Conservation (phyloP, 1,139 yeast species). For the Suhomyces taliae region DNA sequence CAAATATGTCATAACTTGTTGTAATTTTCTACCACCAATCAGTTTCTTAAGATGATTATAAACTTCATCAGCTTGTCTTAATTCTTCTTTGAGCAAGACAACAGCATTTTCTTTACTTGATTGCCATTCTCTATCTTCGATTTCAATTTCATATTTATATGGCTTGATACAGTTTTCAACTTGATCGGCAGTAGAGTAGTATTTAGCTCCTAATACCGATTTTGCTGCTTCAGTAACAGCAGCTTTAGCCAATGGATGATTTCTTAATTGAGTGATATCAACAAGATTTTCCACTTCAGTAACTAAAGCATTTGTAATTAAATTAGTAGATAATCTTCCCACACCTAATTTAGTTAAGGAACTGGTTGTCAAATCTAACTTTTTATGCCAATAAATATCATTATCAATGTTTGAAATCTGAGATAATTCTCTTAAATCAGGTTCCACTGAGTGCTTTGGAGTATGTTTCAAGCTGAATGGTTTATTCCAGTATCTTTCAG, state of each 20-base stretch:
- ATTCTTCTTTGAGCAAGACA: conserved; percentile 74
- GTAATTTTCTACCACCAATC: conserved; percentile 80
- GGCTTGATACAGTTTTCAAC: conserved; percentile 98
- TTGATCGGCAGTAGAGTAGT: conserved; percentile 93
- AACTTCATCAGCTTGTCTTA: conserved; percentile 75
- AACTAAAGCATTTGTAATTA: conserved; percentile 77
- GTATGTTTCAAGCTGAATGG: conserved; percentile 35
- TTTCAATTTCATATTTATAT: conserved; percentile 92
- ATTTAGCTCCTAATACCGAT: conserved; percentile 72
- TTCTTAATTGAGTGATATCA: conserved; percentile 69
- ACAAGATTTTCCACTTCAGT: conserved; percentile 76
- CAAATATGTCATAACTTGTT: conserved; percentile 77
- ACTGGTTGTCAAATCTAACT: conserved; percentile 79
- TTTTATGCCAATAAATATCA: conserved; percentile 85
- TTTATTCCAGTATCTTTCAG: conserved; percentile 90
- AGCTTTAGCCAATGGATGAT: conserved; percentile 81
- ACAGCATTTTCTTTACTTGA: conserved; percentile 78
- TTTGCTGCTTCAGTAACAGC: conserved; percentile 86
- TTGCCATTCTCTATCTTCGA: conserved; percentile 94
- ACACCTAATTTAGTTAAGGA: conserved; percentile 89
- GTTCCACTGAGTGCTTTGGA: conserved; percentile 31
- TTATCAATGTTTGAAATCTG: conserved; percentile 51
- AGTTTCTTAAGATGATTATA: conserved; percentile 62
- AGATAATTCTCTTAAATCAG: conserved; percentile 55
- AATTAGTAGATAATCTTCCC: conserved; percentile 82